phyloP scores from a whole-genome alignment of 2,329 filamentous ascomycete genomes.

The Pseudocercospora pini-densiflorae region DNA sequence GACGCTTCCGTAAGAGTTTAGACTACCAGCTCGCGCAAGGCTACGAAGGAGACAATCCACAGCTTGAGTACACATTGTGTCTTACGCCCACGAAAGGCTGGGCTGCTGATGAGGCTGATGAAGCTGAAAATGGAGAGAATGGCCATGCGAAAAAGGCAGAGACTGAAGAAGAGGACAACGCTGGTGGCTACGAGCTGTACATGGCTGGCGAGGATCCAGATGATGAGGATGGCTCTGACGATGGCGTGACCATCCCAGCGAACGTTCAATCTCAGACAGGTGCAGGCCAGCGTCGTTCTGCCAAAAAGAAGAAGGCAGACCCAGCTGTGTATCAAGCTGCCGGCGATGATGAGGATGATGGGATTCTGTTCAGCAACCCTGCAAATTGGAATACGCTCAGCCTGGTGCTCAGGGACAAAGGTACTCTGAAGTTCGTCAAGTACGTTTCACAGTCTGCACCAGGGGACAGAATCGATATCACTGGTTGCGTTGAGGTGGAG shows the following conservation, averaged over 20 bases:
- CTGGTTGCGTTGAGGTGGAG: constrained; percentile 73
- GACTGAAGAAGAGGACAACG: constrained; percentile 60
- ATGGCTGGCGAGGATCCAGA: constrained; percentile 78
- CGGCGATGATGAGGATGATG: constrained; percentile 71
- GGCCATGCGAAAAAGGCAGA: constrained; percentile 35
- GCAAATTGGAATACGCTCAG: constrained; percentile 89
- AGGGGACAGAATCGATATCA: constrained; percentile 92
- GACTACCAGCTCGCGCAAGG: constrained; percentile 95
- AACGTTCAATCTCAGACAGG: constrained; percentile 47
- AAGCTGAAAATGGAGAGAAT: constrained; percentile 48
- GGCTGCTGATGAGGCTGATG: constrained; percentile 70
- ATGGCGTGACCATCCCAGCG: constrained; percentile 44
- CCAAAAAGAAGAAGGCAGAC: constrained; percentile 56
- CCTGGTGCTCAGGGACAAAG: constrained; percentile 85
- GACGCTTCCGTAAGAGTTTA: constrained; percentile 81
- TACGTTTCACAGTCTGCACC: constrained; percentile 83
- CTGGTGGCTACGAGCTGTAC: constrained; percentile 85
- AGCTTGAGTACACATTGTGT: constrained; percentile 84
- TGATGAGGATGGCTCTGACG: constrained; percentile 60
- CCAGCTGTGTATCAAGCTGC: constrained; percentile 86
- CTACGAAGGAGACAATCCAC: constrained; percentile 72
- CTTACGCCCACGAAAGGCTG: constrained; percentile 85
- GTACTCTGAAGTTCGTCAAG: constrained; percentile 91
- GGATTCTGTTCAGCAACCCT: constrained; percentile 70
- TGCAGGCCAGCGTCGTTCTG: constrained; percentile 50